Base-by-base conservation (phyloP, 805 yeast species). In the Cyberlindnera meyerae region DNA sequence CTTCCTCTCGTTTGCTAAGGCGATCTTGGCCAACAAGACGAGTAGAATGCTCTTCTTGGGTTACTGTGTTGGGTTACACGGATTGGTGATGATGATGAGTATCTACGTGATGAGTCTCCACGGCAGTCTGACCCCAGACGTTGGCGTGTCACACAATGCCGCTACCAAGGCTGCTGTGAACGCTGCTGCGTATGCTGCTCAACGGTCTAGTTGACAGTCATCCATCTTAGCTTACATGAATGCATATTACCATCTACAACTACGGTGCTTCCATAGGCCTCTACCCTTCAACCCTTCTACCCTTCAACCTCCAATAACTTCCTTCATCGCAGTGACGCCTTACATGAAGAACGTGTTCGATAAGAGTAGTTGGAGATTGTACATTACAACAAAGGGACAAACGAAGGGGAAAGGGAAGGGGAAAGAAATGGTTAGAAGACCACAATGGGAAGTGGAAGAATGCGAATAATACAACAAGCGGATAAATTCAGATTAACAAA, bases 1-100 rank as follows among this genome's bases (percentile, higher is more conserved):
- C n/a, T 82, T 81, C 45, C 75, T 79, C 41, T 75, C 79, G 39
- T 68, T 83, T 43, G 81, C 95, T 1, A 69, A 85, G 46, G 73
- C 83, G 0, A 73, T 88, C n/a, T 63, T 88, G 40, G 81, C 89
- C 13, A 85, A 85, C 35, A 70, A 82, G 45, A 61, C 77, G 12
- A 78, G 89, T 8, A 63, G 97, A 50, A 71, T 80, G 68, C 55
- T 82, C 29, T 86, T 87, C 58, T 68, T 86, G 31, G 65, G 68
- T 4, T 89, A 89, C 57, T 83, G 94, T 52, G 50, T 76, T 11
- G 82, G 83, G 6, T 62, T 90, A 41, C 97, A 89, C 60, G 64
- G 78, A 11, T 59, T 87, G 24, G 82, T 88, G 22, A 72, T 85
- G 77, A 51, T 76, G 42, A 68, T 81, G 54, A 72, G 78, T 31